Conservation (phyloP, 768 basidiomycete genomes). For the Mycena metata region DNA sequence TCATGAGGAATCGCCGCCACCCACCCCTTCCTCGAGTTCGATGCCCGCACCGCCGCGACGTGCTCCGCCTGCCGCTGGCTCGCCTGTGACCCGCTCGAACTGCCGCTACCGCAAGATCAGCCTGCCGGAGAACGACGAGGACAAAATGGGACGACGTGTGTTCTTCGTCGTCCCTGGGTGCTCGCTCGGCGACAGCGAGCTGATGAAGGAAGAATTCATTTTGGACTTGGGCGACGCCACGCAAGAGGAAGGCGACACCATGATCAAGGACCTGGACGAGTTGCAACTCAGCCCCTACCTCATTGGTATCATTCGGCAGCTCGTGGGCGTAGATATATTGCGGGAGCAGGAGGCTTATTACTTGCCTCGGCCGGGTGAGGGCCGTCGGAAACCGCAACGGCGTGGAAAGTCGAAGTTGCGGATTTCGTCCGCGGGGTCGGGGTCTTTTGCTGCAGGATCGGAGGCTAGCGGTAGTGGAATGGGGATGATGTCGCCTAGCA, state of each 20-base stretch:
- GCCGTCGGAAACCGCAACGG: conserved; percentile 38
- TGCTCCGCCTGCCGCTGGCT: conserved; percentile 49
- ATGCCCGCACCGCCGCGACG: conserved; percentile 38
- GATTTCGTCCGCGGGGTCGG: conserved; percentile 25
- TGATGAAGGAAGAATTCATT: conserved; percentile 74
- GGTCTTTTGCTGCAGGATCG: conserved; percentile 22
- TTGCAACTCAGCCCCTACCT: conserved; percentile 53
- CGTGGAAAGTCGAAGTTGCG: conserved; percentile 30
- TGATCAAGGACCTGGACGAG: conserved; percentile 20
- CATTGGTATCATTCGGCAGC: conserved; percentile 67
- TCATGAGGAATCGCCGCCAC: conserved; percentile 30
- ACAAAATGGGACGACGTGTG: conserved; percentile 66
- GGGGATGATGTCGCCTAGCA: conserved; percentile 19
- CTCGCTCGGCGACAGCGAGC: conserved; percentile 66
- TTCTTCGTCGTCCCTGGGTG: conserved; percentile 80
- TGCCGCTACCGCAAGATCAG: conserved; percentile 80
- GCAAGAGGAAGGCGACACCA: conserved; percentile 59
- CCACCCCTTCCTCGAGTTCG: conserved; percentile 37
- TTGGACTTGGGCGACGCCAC: conserved; percentile 72
- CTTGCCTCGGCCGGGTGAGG: conserved; percentile 63
- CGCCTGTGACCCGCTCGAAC: conserved; percentile 75
- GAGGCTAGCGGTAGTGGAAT: conserved; percentile 11
- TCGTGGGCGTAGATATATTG: conserved; percentile 75
- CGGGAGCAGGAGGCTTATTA: conserved; percentile 78
- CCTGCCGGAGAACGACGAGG: conserved; percentile 66